Conservation (phyloP, 1,284 basidiomycete genomes). For the Coniferiporia sulphurascens region DNA sequence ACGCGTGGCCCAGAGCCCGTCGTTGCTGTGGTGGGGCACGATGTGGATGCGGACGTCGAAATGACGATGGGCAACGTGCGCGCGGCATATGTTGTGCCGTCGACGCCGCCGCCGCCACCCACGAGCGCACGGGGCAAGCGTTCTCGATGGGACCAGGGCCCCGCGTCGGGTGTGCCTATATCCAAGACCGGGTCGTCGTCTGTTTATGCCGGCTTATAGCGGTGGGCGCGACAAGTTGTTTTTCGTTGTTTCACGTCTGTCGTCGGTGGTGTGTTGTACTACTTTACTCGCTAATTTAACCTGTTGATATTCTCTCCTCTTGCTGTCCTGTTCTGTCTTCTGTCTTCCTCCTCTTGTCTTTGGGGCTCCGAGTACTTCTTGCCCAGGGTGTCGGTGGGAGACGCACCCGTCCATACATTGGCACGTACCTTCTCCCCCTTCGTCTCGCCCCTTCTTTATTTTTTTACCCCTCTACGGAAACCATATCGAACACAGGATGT, state of each 20-base stretch:
- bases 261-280: no score
- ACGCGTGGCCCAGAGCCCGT: slow-evolving; percentile 23
- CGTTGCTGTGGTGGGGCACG: slow-evolving; percentile 22
- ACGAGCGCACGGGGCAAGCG: background rate
- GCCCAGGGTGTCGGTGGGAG: no score
- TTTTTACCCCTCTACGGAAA: no score
- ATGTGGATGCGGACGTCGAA: slow-evolving; percentile 21
- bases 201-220: slow-evolving; percentile 4
- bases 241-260: background rate
- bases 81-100: background rate
- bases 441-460: no score
- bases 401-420: no score
- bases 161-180: background rate
- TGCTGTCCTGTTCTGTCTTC: no score
- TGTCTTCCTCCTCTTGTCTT: no score
- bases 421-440: no score
- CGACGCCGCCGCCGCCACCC: background rate
- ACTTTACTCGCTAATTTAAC: no score
- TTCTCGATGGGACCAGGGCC: slow-evolving; percentile 4
- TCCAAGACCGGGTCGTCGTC: background rate
- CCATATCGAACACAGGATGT: no score
- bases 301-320: no score
- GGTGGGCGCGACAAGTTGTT: background rate
- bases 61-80: background rate
- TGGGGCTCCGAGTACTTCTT: no score